Evolutionary conservation across 306 rosid species (phyloP).

Genomic region (Acacia confusa): DNA sequence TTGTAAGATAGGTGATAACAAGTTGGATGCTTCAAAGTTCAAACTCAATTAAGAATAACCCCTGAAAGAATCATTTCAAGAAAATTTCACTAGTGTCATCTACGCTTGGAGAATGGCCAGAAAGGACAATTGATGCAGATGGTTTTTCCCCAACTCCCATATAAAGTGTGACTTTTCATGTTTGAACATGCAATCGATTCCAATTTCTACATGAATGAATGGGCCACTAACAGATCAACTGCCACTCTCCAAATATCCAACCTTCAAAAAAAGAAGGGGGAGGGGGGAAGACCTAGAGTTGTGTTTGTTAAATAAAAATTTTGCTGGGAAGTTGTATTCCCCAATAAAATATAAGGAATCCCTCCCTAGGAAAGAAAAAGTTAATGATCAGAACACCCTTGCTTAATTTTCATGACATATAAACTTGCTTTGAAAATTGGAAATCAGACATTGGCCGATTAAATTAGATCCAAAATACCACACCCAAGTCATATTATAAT

Average conservation of each 20-base stretch:
- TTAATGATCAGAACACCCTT: neutral
- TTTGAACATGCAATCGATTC: slow-evolving; percentile 12
- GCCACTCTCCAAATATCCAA: slow-evolving; percentile 2
- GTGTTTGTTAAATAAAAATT: neutral
- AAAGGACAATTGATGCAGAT: slow-evolving; percentile 5
- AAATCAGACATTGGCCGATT: no score
- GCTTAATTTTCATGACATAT: neutral
- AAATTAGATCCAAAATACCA: no score
- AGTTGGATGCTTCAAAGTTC: neutral
- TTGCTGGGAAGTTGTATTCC: neutral
- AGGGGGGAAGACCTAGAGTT: neutral
- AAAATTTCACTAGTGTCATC: neutral
- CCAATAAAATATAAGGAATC: neutral
- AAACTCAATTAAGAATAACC: slow-evolving; percentile 19
- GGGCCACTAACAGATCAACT: neutral
- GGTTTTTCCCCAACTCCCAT: neutral
- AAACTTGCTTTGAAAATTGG: no score
- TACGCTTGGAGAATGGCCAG: neutral
- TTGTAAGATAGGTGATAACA: neutral
- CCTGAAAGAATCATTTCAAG: slow-evolving; percentile 5
- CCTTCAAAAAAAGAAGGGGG: neutral
- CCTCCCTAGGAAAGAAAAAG: neutral
- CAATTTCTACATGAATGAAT: neutral
- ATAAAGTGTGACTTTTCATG: neutral
- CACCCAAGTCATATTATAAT: no score